Base-by-base conservation (phyloP, 1,284 basidiomycete species). In the Apiotrichum domesticum region DNA sequence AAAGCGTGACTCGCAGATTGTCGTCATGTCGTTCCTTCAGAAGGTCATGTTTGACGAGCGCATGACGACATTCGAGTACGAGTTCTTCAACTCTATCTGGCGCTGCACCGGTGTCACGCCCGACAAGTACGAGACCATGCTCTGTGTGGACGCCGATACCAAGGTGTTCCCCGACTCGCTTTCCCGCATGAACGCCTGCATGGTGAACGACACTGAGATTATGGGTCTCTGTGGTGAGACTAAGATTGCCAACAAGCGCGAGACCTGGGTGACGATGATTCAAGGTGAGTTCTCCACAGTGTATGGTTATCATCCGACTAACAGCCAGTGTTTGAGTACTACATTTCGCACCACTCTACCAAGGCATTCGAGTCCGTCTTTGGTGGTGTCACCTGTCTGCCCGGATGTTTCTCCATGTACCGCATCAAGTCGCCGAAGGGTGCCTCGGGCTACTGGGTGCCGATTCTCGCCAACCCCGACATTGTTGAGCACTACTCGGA, bases 281-380 rank as follows among this genome's bases (percentile, higher is more conserved):
- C 59, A 61, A 83, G 90, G 90, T 92, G 60, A 56, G 84, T 78
- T 15, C 10, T 21, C 21, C 21, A 21, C 21, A 21, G 21, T 7
- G 21, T 8, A 3, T 4, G 21, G 37, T 35, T 55, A 21, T 21
- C 21, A 21, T 21, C 21, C 21, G 21, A 9, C 46, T 47, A 13
- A 47, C 46, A 15, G 37, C 7, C 64, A 88, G 96, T 98, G 52
- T 98, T 98, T 75, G 95, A 98, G 78, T 98, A 98, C 78, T 98
- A 98, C 81, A 97, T 98, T 76, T 98, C 95, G 13, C 95, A 98
- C 73, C 96, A 98, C 77, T 84, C 93, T 82, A 96, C 90, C 55
- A 98, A 99, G 80, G 93, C 94, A 1, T 98, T 98, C 80, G 95
- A 99, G 78, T 94, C 94, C 7, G 94, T 98, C 83, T 98, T 98